Evolutionary conservation across 2,329 filamentous ascomycete species (phyloP).

Genomic region (Colletotrichum nymphaeae): DNA sequence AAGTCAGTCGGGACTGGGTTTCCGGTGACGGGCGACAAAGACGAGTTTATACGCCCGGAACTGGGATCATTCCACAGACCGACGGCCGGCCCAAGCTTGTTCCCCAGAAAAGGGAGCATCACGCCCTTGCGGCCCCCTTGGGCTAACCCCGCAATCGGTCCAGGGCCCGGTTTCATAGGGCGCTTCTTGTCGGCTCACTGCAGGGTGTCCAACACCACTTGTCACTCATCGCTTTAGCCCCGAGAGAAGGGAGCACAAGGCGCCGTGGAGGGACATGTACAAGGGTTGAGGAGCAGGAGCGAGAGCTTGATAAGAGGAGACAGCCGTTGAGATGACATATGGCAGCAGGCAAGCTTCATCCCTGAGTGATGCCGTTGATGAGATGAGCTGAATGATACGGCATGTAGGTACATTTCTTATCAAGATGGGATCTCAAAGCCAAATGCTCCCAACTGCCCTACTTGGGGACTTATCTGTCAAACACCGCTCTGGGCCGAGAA

Average conservation of each 20-base stretch:
- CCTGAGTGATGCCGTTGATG: neutral
- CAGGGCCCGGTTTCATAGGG: slow-evolving; percentile 27
- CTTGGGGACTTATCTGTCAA: neutral
- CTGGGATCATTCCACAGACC: slow-evolving; percentile 26
- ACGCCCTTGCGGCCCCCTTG: slow-evolving; percentile 16
- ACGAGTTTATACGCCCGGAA: slow-evolving; percentile 27
- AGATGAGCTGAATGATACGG: neutral
- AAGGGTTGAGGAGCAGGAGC: neutral
- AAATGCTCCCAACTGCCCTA: neutral
- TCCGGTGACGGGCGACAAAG: slow-evolving; percentile 24
- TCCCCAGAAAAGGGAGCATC: slow-evolving; percentile 29
- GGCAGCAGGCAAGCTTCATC: neutral
- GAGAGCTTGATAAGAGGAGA: neutral
- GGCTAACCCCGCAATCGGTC: slow-evolving; percentile 28
- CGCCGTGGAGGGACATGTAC: neutral
- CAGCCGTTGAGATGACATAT: neutral
- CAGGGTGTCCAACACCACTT: neutral
- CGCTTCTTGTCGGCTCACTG: slow-evolving; percentile 33
- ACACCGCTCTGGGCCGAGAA: slow-evolving; percentile 1
- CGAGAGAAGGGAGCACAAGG: slow-evolving; percentile 6
- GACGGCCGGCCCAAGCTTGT: slow-evolving; percentile 18
- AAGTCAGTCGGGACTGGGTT: slow-evolving; percentile 15
- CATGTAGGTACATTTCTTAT: neutral
- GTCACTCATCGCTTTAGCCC: neutral
- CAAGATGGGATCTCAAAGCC: neutral